A percentile compares a stretch with the other conserved stretches of the same genome.
phyloP scores from a whole-genome alignment of 345 rosid species.

The Eucalyptus rudis region DNA sequence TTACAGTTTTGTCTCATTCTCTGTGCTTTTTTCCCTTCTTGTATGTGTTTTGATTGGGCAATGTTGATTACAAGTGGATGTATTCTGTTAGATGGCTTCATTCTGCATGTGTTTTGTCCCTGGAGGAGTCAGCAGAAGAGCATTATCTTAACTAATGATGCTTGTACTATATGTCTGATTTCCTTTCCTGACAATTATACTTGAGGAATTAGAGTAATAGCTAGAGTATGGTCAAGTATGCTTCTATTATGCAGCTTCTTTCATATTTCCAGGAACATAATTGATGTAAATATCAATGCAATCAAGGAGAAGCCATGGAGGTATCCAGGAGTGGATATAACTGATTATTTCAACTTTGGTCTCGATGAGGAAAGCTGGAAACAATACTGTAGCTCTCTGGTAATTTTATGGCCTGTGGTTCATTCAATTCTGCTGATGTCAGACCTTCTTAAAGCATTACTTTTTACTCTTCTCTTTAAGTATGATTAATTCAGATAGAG shows the following conservation, averaged over 20 bases:
- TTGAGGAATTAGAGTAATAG: not conserved
- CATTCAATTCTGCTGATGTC: not conserved
- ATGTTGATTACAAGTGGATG: not conserved
- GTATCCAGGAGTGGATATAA: constrained; percentile 26
- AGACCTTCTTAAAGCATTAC: not conserved
- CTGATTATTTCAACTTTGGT: constrained; percentile 65
- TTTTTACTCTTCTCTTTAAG: not conserved
- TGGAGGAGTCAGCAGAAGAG: not conserved
- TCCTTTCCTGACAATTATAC: not conserved
- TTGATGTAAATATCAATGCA: constrained; percentile 32
- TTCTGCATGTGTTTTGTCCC: not conserved
- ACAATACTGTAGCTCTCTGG: constrained; percentile 44
- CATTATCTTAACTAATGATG: not conserved
- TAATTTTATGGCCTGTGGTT: constrained; percentile 1
- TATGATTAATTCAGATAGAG: not conserved
- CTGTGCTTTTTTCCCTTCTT: not conserved
- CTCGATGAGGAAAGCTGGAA: constrained; percentile 60
- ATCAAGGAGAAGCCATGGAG: constrained; percentile 60
- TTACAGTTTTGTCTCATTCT: not conserved
- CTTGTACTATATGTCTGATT: not conserved
- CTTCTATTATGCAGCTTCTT: not conserved
- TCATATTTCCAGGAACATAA: constrained; percentile 28
- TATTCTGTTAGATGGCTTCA: not conserved
- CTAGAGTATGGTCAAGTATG: not conserved
- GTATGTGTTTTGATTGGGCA: not conserved